Percentiles rank a stretch among this genome's conserved stretches.
Conservation (phyloP, 805 yeast genomes). For the Barnettozyma pratensis region DNA sequence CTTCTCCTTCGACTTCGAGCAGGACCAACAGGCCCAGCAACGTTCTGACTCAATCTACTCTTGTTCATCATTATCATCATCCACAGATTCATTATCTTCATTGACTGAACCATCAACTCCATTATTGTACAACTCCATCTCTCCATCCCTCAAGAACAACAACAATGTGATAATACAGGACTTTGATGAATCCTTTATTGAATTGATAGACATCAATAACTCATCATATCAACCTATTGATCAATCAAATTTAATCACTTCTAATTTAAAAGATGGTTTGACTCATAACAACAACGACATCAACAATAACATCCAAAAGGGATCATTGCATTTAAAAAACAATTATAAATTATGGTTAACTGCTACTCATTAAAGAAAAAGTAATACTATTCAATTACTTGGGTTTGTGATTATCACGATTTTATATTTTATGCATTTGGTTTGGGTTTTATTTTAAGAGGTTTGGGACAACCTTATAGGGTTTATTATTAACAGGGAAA, state of each 20-base stretch:
- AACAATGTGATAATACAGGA: conserved; percentile 10
- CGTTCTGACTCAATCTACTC: conserved; percentile 13
- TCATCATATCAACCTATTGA: conserved; percentile 3
- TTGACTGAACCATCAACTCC: conserved; percentile 21
- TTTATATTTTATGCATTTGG: neutral
- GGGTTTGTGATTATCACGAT: neutral
- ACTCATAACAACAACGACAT: conserved; percentile 6
- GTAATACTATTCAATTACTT: no score
- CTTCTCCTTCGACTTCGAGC: conserved; percentile 11
- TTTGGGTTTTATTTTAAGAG: neutral
- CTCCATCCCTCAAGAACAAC: conserved; percentile 16
- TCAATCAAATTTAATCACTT: conserved; percentile 5
- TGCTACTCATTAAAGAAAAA: neutral
- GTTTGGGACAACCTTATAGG: no score
- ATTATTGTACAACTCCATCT: conserved; percentile 22
- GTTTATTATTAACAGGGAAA: no score
- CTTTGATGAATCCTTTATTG: conserved; percentile 22
- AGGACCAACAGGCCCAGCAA: conserved; percentile 8
- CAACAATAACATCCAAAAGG: conserved; percentile 19
- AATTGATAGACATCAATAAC: conserved; percentile 15
- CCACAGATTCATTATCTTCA: conserved; percentile 15
- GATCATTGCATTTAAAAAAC: conserved; percentile 20
- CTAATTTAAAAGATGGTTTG: neutral
- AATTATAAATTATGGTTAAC: conserved; percentile 25
- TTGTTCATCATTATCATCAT: conserved; percentile 13